Evolutionary conservation across 1,139 yeast species (phyloP).

Genomic region (Hemisphaericaspora subhashii): DNA sequence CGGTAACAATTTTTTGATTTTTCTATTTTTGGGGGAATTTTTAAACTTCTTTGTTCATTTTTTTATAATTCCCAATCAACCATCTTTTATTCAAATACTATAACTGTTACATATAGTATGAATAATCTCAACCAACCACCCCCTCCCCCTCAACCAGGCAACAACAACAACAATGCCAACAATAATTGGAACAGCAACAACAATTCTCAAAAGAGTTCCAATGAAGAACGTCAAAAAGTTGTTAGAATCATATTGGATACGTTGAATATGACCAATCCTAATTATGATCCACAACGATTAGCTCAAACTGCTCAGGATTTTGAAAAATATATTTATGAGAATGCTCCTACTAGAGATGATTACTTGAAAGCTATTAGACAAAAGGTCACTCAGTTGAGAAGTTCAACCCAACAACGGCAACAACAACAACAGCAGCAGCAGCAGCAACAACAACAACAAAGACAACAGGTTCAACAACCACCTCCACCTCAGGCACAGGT

Average conservation of each 20-base stretch:
- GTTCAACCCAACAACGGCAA: constrained; percentile 7
- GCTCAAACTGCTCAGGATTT: constrained; percentile 46
- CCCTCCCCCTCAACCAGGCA: not conserved
- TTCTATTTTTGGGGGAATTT: not conserved
- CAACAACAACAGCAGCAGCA: constrained; percentile 11
- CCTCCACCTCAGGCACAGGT: no score
- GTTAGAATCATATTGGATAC: constrained; percentile 41
- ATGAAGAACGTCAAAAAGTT: constrained; percentile 43
- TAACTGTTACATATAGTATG: not conserved
- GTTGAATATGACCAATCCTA: constrained; percentile 32
- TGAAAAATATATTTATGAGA: constrained; percentile 43
- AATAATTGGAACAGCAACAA: not conserved
- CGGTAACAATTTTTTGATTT: no score
- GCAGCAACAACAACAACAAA: constrained; percentile 10
- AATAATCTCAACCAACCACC: constrained; percentile 3
- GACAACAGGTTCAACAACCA: no score
- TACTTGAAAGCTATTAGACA: constrained; percentile 40
- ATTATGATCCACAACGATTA: constrained; percentile 40
- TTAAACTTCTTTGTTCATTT: not conserved
- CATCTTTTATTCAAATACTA: no score
- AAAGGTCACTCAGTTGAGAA: constrained; percentile 40
- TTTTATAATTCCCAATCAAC: no score
- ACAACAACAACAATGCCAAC: not conserved
- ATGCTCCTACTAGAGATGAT: constrained; percentile 41
- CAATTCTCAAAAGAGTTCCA: constrained; percentile 1